Percentiles rank a stretch among this genome's conserved stretches.
These are phyloP conservation scores for Exophiala sp. DNA, from an alignment of 2,329 filamentous ascomycete genomes.

Conservation along the genomic window DNA sequence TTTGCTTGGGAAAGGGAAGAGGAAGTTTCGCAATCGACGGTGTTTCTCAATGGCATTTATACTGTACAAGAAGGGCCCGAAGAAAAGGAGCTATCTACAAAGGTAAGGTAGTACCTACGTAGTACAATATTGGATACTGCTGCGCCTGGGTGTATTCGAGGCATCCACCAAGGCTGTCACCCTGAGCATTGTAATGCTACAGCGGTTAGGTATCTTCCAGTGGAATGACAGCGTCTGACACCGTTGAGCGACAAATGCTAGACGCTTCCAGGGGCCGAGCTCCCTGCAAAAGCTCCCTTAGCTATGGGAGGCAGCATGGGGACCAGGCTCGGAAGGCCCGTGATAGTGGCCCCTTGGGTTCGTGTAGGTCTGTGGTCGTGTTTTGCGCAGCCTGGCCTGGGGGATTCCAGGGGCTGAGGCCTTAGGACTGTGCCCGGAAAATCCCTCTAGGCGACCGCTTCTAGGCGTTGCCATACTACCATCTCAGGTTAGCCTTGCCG, in stretches of 20 bases:
- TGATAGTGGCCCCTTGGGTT: not conserved
- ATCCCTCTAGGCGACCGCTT: too few species aligned
- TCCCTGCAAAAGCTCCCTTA: not conserved
- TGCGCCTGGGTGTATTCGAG: not conserved
- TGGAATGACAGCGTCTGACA: not conserved
- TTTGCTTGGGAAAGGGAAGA: conserved; percentile 1
- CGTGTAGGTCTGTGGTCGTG: too few species aligned
- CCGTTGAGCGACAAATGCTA: not conserved
- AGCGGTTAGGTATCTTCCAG: not conserved
- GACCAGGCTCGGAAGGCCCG: not conserved
- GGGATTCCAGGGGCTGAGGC: too few species aligned
- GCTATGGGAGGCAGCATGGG: not conserved
- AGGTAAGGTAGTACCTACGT: too few species aligned
- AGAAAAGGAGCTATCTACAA: not conserved
- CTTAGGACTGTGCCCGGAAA: too few species aligned
- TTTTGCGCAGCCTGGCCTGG: too few species aligned
- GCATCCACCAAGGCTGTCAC: not conserved
- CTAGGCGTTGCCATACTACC: too few species aligned
- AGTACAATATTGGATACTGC: too few species aligned
- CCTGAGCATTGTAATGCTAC: not conserved
- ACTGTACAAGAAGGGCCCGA: not conserved
- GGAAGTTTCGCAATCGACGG: not conserved
- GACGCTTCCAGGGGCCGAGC: not conserved
- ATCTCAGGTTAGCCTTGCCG: not conserved
- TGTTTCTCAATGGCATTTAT: not conserved